phyloP scores from a whole-genome alignment of 2,329 filamentous ascomycete species.

The Stromatinia cepivora region DNA sequence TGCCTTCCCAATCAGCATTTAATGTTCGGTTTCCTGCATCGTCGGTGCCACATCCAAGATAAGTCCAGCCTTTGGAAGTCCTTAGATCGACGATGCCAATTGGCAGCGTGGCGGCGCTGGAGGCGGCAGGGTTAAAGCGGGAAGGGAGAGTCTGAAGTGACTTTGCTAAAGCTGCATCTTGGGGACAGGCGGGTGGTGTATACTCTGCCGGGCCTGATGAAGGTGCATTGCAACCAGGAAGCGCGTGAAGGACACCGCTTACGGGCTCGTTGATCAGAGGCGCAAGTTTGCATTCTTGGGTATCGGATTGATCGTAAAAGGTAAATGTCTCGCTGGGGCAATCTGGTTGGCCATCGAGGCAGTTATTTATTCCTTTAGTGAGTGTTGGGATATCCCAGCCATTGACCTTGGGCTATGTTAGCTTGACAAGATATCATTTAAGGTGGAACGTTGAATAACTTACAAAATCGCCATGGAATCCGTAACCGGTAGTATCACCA shows the following conservation, averaged over 20 bases:
- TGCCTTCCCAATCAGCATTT: conserved; percentile 16
- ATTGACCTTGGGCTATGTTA: conserved; percentile 16
- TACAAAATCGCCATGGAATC: conserved; percentile 26
- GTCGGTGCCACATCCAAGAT: conserved; percentile 21
- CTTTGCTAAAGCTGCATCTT: conserved; percentile 2
- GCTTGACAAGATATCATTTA: not conserved
- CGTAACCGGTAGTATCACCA: conserved; percentile 24
- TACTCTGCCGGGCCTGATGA: conserved; percentile 15
- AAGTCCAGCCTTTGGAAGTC: conserved; percentile 18
- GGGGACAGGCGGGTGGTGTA: conserved; percentile 5
- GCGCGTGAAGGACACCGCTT: not conserved
- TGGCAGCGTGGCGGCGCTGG: not conserved
- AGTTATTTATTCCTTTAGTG: conserved; percentile 21
- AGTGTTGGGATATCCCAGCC: conserved; percentile 21
- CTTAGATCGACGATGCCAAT: conserved; percentile 11
- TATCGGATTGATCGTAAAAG: conserved; percentile 22
- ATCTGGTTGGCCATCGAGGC: conserved; percentile 12
- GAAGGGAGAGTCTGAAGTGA: not conserved
- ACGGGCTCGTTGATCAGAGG: conserved; percentile 18
- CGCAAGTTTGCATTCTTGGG: conserved; percentile 21
- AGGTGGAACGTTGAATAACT: not conserved
- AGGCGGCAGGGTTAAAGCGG: not conserved
- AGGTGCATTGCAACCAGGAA: conserved; percentile 21
- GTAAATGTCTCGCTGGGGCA: conserved; percentile 15
- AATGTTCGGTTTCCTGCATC: conserved; percentile 10